Conservation (phyloP, 2,329 filamentous ascomycete species). For the Botrytis cinerea region DNA sequence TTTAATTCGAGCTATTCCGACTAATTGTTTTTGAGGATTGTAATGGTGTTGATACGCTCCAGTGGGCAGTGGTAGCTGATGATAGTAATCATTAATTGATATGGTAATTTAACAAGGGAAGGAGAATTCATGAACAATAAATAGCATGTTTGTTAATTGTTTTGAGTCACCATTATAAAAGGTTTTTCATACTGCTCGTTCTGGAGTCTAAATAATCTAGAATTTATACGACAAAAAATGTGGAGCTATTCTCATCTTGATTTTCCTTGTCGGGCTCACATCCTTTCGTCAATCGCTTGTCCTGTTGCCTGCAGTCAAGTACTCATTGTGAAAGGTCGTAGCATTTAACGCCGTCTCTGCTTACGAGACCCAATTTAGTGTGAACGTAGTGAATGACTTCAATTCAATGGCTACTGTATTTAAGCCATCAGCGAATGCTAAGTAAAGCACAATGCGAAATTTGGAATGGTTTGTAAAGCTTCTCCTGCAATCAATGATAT, state of each 20-base stretch:
- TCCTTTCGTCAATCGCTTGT: background rate
- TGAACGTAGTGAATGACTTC: too few relatives aligned
- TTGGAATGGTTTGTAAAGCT: too few relatives aligned
- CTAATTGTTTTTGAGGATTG: background rate
- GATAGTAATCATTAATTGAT: background rate
- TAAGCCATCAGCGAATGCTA: too few relatives aligned
- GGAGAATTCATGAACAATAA: too few relatives aligned
- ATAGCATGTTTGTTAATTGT: background rate
- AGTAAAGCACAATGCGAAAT: background rate
- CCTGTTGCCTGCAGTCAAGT: background rate
- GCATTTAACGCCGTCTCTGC: background rate
- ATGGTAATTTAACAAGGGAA: background rate
- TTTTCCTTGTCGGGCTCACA: background rate
- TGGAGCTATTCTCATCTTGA: background rate
- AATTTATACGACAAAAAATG: background rate
- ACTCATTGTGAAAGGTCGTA: background rate
- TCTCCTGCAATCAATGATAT: background rate
- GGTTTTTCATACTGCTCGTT: background rate
- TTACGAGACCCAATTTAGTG: background rate
- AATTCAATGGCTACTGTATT: too few relatives aligned
- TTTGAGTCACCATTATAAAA: background rate
- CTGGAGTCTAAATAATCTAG: background rate
- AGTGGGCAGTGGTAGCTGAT: background rate
- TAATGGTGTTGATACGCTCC: background rate
- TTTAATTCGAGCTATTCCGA: conserved; percentile 19